Conservation (phyloP, 345 rosid species). For the Linum trigynum region DNA sequence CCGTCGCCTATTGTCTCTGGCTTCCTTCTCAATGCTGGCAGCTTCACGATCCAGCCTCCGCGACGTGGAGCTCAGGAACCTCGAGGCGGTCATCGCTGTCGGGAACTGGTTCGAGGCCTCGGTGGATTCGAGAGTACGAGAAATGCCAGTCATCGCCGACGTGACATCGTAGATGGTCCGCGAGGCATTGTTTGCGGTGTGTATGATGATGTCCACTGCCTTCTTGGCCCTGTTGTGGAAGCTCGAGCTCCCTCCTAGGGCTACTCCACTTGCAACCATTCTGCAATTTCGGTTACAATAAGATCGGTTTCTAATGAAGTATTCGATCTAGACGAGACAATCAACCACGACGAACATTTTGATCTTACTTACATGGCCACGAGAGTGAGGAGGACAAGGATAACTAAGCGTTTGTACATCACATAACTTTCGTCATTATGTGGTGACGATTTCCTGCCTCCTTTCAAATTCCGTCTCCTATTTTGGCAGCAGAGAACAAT, state of each 20-base stretch:
- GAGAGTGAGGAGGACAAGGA: slow-evolving; percentile 34
- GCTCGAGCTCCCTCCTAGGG: slow-evolving; percentile 45
- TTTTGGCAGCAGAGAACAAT: slow-evolving; percentile 17
- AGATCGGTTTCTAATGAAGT: not conserved
- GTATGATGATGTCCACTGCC: slow-evolving; percentile 40
- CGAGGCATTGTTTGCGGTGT: slow-evolving; percentile 49
- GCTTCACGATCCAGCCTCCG: slow-evolving; percentile 34
- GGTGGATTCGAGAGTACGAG: slow-evolving; percentile 20
- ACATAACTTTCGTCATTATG: not conserved
- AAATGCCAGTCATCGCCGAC: slow-evolving; percentile 49
- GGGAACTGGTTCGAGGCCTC: slow-evolving; percentile 11
- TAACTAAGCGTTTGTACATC: not conserved
- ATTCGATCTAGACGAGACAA: not conserved
- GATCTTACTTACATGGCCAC: slow-evolving; percentile 41
- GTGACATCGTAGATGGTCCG: slow-evolving; percentile 43
- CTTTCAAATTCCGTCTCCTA: slow-evolving; percentile 21
- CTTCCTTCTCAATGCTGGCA: slow-evolving; percentile 31
- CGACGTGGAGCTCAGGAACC: slow-evolving; percentile 41
- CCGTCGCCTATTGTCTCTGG: slow-evolving; percentile 40
- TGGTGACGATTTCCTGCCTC: slow-evolving; percentile 1
- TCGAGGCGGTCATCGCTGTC: slow-evolving; percentile 8
- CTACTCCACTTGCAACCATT: slow-evolving; percentile 39
- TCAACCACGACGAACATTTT: not conserved
- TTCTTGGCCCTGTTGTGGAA: slow-evolving; percentile 41
- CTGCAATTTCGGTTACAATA: slow-evolving; percentile 21